phyloP scores from a whole-genome alignment of 2,329 filamentous ascomycete species.

The Thelonectria olida region DNA sequence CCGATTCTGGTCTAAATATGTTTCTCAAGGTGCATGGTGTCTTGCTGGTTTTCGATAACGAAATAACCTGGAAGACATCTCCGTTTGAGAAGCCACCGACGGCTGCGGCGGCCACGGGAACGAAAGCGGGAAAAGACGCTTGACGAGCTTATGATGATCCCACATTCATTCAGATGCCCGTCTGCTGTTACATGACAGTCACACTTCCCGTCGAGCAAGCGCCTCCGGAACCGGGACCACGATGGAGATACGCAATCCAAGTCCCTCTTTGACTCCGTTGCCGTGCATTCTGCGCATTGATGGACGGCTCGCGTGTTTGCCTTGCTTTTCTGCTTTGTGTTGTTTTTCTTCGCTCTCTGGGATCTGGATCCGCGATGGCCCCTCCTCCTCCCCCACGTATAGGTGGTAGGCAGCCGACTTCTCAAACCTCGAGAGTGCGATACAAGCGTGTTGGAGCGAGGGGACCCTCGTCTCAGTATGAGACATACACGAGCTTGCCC shows the following conservation, averaged over 20 bases:
- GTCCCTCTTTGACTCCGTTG: slow-evolving; percentile 5
- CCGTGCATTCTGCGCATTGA: slow-evolving; percentile 16
- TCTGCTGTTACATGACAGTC: neutral
- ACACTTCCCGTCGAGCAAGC: neutral
- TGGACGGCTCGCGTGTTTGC: neutral
- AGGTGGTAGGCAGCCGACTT: neutral
- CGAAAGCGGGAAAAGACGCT: neutral
- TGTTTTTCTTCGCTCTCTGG: neutral
- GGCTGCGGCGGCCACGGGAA: slow-evolving; percentile 2
- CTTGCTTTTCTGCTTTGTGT: neutral
- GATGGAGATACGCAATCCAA: neutral
- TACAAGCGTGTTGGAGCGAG: neutral
- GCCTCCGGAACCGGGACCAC: neutral
- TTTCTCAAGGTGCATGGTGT: too few species aligned
- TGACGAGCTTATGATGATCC: neutral
- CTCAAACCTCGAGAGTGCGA: too few species aligned
- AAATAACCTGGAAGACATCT: neutral
- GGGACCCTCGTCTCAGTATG: slow-evolving; percentile 15
- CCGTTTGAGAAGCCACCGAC: neutral
- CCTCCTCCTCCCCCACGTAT: too few species aligned
- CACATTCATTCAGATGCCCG: neutral
- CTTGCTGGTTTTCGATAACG: slow-evolving; percentile 1
- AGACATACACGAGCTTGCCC: slow-evolving; percentile 6
- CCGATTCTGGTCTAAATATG: neutral
- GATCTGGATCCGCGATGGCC: slow-evolving; percentile 13